A percentile compares a stretch with the other conserved stretches of the same genome.
Evolutionary conservation across 192 early-diverging fungal species (phyloP).

Genomic region (Backusella australiensis): DNA sequence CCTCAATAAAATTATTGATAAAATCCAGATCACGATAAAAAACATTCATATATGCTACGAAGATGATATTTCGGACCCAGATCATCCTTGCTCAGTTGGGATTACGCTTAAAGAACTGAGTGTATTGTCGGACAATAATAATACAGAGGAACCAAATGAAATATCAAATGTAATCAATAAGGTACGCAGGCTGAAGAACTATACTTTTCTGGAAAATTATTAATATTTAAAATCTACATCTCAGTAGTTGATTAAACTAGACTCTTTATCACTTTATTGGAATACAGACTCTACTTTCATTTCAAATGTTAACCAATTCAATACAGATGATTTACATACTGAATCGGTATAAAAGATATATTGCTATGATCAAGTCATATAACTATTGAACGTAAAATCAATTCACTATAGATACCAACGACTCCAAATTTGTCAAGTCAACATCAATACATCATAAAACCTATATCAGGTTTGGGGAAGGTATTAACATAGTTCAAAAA

Average conservation of each 20-base stretch:
- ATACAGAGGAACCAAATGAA: constrained; percentile 53
- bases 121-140: constrained; percentile 70
- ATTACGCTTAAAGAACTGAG: constrained; percentile 76
- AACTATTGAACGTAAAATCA: neutral
- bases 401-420: constrained; percentile 41
- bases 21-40: constrained; percentile 78
- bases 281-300: constrained; percentile 56
- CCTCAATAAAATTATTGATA: constrained; percentile 80
- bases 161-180: constrained; percentile 70
- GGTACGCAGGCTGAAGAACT: neutral
- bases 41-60: constrained; percentile 89
- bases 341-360: constrained; percentile 9
- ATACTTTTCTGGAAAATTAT: neutral
- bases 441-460: constrained; percentile 69
- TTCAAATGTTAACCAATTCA: neutral
- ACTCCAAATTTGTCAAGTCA: constrained; percentile 38
- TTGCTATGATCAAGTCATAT: neutral
- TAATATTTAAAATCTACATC: neutral
- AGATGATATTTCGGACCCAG: constrained; percentile 67
- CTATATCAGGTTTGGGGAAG: constrained; percentile 73
- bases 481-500: constrained; percentile 29
- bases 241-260: constrained; percentile 50
- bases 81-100: constrained; percentile 71
- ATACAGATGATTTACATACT: neutral
- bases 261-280: constrained; percentile 73